These are phyloP conservation scores for Senna tora DNA, from an alignment of 306 rosid species.

Conservation along the genomic window DNA sequence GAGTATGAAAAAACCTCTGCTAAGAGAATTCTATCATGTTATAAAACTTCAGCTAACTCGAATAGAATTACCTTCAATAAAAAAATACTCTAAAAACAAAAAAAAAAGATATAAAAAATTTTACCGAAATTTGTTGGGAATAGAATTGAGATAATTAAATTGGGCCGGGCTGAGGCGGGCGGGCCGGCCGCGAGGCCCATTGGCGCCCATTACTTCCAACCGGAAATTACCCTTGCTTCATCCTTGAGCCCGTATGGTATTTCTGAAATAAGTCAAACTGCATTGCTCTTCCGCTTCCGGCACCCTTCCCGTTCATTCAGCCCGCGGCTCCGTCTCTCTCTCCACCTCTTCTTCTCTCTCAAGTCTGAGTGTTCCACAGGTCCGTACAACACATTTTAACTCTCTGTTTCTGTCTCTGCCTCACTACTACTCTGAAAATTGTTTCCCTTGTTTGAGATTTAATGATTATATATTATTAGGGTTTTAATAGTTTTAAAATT, in stretches of 20 bases:
- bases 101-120: too few relatives aligned
- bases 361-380: conserved; percentile 3
- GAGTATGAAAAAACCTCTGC: too few relatives aligned
- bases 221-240: neutral
- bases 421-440: neutral
- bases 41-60: too few relatives aligned
- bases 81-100: too few relatives aligned
- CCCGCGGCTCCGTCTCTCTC: neutral
- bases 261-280: conserved; percentile 1
- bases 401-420: neutral
- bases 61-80: too few relatives aligned
- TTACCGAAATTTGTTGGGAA: too few relatives aligned
- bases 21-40: too few relatives aligned
- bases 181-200: too few relatives aligned
- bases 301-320: neutral
- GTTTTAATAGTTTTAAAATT: conserved; percentile 18
- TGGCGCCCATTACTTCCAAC: too few relatives aligned
- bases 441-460: neutral
- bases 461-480: conserved; percentile 7
- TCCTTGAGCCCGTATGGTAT: neutral
- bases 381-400: neutral
- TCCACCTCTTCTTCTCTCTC: neutral
- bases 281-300: conserved; percentile 3
- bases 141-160: too few relatives aligned
- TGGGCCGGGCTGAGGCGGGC: too few relatives aligned